Evolutionary conservation across 1,284 basidiomycete species (phyloP).

Genomic region (Ceratobasidium sp.): DNA sequence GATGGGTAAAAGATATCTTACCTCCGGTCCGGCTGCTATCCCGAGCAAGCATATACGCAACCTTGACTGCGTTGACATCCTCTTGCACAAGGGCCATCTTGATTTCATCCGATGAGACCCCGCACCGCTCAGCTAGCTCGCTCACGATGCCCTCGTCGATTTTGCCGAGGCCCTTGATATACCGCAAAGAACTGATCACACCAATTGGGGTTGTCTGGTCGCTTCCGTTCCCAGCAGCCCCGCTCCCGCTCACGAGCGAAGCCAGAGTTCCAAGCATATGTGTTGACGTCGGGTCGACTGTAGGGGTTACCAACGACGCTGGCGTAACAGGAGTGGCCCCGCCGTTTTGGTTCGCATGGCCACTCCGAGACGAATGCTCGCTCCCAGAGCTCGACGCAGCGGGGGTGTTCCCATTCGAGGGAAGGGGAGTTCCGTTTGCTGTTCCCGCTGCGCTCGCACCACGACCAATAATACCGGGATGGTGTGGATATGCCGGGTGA

Average conservation of each 20-base stretch:
- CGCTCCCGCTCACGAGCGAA: conserved; percentile 68
- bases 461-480: conserved; percentile 22
- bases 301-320: conserved; percentile 50
- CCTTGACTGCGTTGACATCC: conserved; percentile 94
- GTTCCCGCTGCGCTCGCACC: conserved; percentile 8
- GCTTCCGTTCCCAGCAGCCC: conserved; percentile 18
- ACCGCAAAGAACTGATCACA: conserved; percentile 63
- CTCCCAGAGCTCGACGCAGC: conserved; percentile 42
- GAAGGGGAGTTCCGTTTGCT: conserved; percentile 17
- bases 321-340: conserved; percentile 46
- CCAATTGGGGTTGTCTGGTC: conserved; percentile 27
- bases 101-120: conserved; percentile 83
- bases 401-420: conserved; percentile 33
- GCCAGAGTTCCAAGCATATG: conserved; percentile 77
- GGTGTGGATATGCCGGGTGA: conserved; percentile 33
- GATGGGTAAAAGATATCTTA: conserved; percentile 57
- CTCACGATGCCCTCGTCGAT: conserved; percentile 92
- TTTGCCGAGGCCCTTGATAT: conserved; percentile 81
- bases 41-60: conserved; percentile 92
- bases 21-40: conserved; percentile 90
- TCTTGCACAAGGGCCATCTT: conserved; percentile 85
- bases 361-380: conserved; percentile 17
- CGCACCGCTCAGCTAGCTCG: conserved; percentile 81
- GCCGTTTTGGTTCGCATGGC: conserved; percentile 7
- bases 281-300: conserved; percentile 51